phyloP scores from a whole-genome alignment of 768 basidiomycete species.

The Calocybe indica region DNA sequence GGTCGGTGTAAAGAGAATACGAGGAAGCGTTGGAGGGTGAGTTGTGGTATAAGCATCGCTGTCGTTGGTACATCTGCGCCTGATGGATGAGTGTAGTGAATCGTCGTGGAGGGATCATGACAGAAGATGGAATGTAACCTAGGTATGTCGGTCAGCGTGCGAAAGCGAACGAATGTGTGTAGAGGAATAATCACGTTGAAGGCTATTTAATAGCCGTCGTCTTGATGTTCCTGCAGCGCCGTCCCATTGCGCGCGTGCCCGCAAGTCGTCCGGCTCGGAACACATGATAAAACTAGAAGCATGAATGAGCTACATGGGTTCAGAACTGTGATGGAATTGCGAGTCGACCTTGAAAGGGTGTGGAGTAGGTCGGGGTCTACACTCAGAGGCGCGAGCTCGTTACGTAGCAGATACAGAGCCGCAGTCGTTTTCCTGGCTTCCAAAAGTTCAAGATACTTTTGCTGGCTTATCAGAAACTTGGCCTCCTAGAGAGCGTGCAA shows the following conservation, averaged over 20 bases:
- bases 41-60: slow-evolving; percentile 85
- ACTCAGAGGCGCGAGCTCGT: slow-evolving; percentile 81
- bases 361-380: slow-evolving; percentile 80
- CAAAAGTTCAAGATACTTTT: slow-evolving; percentile 93
- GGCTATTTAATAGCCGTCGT: slow-evolving; percentile 60
- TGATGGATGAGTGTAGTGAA: slow-evolving; percentile 83
- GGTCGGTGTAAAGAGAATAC: slow-evolving; percentile 85
- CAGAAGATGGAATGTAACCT: slow-evolving; percentile 86
- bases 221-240: slow-evolving; percentile 81
- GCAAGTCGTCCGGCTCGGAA: slow-evolving; percentile 75
- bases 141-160: slow-evolving; percentile 6
- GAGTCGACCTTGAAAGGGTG: slow-evolving; percentile 73
- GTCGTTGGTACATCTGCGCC: slow-evolving; percentile 74
- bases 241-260: slow-evolving; percentile 81
- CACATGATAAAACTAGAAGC: slow-evolving; percentile 84
- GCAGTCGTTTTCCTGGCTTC: slow-evolving; percentile 75
- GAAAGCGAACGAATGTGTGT: neutral
- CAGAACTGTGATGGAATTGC: slow-evolving; percentile 2
- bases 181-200: slow-evolving; percentile 62
- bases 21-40: slow-evolving; percentile 46
- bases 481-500: slow-evolving; percentile 49
- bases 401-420: slow-evolving; percentile 81
- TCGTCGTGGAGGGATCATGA: slow-evolving; percentile 91
- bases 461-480: slow-evolving; percentile 83
- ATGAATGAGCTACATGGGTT: slow-evolving; percentile 6